Base-by-base conservation (phyloP, 306 rosid genomes). In the Prunus mongolica region DNA sequence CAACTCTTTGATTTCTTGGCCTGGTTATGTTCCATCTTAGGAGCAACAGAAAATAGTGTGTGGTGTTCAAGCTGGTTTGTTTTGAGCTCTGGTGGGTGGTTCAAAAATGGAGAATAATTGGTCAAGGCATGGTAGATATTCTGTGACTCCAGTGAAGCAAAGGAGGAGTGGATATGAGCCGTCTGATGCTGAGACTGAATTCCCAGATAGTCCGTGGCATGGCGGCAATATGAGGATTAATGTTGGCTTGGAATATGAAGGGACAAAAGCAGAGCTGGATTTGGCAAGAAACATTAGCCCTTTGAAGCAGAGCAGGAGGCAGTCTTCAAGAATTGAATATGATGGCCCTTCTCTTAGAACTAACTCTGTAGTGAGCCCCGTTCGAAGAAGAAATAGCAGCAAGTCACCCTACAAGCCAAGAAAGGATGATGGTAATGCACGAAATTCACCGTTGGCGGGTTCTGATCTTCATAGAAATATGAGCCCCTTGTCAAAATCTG, bases 131-230 rank as follows among this genome's bases (percentile, higher is more conserved):
- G 76, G 80, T 38, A 67, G 76, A 64, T 80, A 77, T 72, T 61
- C 77, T 72, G 78, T 79, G 68, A 69, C 76, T 66, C 73, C 84
- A 38, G 70, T 80, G 70, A 93, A 78, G 84, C 87, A 84, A 75
- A 87, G 89, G 81, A 77, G 90, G 16, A 90, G 93, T 63, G 97
- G 97, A 38, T 94, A 94, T 45, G 98, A 94, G 34, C 98, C 96
- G 15, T 94, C 98, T 68, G 95, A 94, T 77, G 88, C 90, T 0
- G 98, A 94, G 71, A 91, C 97, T 12, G 97, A 91, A 27, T 80
- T 86, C 86, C 87, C 76, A 5, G 93, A 85, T 24, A 86, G 74
- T 49, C 89, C 96, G 0, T 79, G 97, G 80, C 80, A 69, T 6
- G 91, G 85, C 19, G 81, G 77, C 56, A 79, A 58, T 30, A 79